Conservation (phyloP, 192 early-diverging fungal genomes). For the Backusella circina region DNA sequence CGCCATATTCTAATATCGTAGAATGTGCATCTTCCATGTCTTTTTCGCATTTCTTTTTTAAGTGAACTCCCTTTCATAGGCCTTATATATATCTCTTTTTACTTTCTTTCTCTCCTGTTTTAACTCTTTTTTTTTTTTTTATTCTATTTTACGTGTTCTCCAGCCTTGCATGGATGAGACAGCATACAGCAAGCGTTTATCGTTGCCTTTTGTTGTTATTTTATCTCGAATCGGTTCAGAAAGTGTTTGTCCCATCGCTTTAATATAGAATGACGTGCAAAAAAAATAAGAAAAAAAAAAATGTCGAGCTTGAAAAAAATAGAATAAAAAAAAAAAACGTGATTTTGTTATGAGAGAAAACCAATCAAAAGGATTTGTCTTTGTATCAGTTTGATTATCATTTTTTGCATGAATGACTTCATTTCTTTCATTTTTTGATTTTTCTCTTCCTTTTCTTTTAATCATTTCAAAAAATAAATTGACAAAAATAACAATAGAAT, state of each 20-base stretch:
- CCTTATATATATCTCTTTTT: too few relatives aligned
- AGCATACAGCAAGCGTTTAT: conserved; percentile 80
- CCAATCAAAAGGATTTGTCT: not conserved
- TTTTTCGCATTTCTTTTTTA: conserved; percentile 18
- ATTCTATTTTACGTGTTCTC: conserved; percentile 70
- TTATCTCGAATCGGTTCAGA: conserved; percentile 90
- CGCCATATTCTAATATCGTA: conserved; percentile 67
- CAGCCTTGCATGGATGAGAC: conserved; percentile 97
- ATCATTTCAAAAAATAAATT: not conserved
- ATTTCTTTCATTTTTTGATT: too few relatives aligned
- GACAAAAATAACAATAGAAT: too few relatives aligned
- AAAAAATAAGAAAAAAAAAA: not conserved
- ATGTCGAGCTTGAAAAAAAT: not conserved
- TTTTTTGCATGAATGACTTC: not conserved
- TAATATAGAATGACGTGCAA: not conserved
- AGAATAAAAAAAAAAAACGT: not conserved
- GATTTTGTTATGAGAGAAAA: not conserved
- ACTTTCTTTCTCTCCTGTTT: not conserved
- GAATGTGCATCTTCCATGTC: conserved; percentile 99
- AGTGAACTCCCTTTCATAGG: too few relatives aligned
- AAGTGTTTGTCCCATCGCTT: conserved; percentile 91
- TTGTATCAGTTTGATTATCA: not conserved
- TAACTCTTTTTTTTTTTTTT: conserved; percentile 2
- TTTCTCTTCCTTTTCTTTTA: not conserved
- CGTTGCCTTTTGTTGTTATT: conserved; percentile 70